Evolutionary conservation across 176 grass and related monocot species (phyloP).

Genomic region (Chrysopogon serrulatus): DNA sequence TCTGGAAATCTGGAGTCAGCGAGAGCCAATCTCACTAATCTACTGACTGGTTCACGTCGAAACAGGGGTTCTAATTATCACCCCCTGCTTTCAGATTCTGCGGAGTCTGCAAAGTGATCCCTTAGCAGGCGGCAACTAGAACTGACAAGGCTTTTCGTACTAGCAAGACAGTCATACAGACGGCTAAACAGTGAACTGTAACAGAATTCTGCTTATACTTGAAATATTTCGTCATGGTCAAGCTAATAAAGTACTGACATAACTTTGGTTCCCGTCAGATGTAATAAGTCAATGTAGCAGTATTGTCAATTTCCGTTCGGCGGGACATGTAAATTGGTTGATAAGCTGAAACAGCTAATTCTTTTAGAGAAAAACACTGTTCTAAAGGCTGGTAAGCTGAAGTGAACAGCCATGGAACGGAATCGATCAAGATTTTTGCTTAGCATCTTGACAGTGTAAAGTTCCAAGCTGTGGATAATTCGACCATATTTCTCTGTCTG

Average conservation of each 20-base stretch:
- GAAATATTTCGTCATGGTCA: not conserved
- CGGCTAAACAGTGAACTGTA: not conserved
- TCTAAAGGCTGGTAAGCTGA: no score
- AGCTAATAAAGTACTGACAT: not conserved
- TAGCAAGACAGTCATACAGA: not conserved
- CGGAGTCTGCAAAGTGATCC: slow-evolving; percentile 15
- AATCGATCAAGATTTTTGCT: no score
- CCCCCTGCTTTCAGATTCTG: slow-evolving; percentile 52
- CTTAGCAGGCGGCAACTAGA: not conserved
- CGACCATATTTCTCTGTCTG: no score
- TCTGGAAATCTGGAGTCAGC: slow-evolving; percentile 35
- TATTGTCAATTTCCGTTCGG: no score
- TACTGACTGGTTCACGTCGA: slow-evolving; percentile 14
- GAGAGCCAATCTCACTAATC: slow-evolving; percentile 36
- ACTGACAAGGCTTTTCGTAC: not conserved
- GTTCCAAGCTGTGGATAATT: no score
- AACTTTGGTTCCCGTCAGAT: no score
- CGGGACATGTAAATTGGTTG: no score
- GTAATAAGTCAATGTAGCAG: no score
- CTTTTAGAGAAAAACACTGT: no score
- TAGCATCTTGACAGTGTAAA: no score
- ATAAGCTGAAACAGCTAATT: no score
- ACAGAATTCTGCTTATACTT: not conserved
- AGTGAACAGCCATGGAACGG: no score
- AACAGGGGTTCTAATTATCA: slow-evolving; percentile 34